Evolutionary conservation across 75 land plant species (phyloP).

Genomic region (Azolla pinnata): DNA sequence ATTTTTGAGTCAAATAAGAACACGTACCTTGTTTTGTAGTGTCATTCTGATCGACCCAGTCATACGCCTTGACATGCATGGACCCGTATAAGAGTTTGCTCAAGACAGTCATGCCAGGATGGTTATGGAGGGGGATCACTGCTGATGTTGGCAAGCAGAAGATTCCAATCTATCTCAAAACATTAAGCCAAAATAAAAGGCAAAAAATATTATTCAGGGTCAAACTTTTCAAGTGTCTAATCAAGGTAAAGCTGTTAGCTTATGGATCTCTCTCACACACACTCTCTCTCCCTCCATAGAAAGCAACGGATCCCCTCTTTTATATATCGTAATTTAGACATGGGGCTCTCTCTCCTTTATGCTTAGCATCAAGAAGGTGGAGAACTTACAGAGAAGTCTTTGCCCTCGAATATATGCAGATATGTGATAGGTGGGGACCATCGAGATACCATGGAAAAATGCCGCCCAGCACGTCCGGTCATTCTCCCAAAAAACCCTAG

Average conservation of each 20-base stretch:
- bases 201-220: no score
- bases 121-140: constrained; percentile 85
- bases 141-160: constrained; percentile 81
- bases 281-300: no score
- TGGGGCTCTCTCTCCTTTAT: no score
- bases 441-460: constrained; percentile 50
- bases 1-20: no score
- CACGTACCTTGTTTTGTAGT: constrained; percentile 14
- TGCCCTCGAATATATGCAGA: constrained; percentile 63
- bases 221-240: no score
- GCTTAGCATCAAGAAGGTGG: background rate
- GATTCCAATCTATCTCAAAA: constrained; percentile 56
- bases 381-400: constrained; percentile 60
- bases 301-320: no score
- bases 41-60: constrained; percentile 58
- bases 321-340: no score
- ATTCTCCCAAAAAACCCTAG: constrained; percentile 59
- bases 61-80: constrained; percentile 80
- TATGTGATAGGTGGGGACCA: constrained; percentile 89
- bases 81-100: constrained; percentile 87
- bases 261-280: no score
- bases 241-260: no score
- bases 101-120: constrained; percentile 93
- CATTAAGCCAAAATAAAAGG: background rate
- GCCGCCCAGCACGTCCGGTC: constrained; percentile 31